Evolutionary conservation across 371 early-diverging fungal genomes (phyloP), one percentile per base, ranked within the genome.

Genomic region (Rhizomucor pusillus): DNA sequence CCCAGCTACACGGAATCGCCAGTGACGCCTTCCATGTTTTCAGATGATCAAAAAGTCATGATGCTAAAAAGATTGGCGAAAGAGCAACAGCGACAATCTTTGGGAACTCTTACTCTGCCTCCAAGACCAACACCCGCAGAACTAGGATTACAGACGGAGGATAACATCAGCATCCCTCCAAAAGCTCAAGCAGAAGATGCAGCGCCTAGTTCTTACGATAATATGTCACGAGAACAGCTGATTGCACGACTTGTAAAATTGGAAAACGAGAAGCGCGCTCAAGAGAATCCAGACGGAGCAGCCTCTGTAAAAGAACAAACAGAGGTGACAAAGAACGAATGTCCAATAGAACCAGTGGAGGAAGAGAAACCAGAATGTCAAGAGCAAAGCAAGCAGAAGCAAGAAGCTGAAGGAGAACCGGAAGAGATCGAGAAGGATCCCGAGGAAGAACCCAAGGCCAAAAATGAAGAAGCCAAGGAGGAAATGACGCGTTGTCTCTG

Each of bases 401-500:
- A 43, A 14, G 43, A 9, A 14, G 52, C 54, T 13, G 65, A 56
- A 5, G 59, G 48, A 13, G 52, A 59, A 5, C 47, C 45, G 18
- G 68, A 67, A 50, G 47, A 52, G 3, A 44, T 22, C 18, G 43
- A 51, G 4, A 47, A 61, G 7, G 62, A 61, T 6, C 48, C 25
- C 16, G 50, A 49, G 9, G 50, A 40, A n/a, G 43, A 41, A 22
- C 22, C 37, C 29, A 29, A 29, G 29, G 7, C 29, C 39, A 41
- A 11, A 48, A 47, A 16, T 41, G 22, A 29, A 29, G 29, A 52
- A 14, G 16, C 13, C n/a, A 48, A 52, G 45, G 43, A 50, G 14
- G 48, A 56, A 29, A 40, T 41, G 14, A 53, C 53, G 54, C 47
- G 45, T 49, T 87, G 87, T 57, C 53, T 62, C 53, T 87, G 87